These are phyloP conservation scores for Hypoxylon crocopeplum DNA, from an alignment of 495 filamentous ascomycete species.

Conservation along the genomic window DNA sequence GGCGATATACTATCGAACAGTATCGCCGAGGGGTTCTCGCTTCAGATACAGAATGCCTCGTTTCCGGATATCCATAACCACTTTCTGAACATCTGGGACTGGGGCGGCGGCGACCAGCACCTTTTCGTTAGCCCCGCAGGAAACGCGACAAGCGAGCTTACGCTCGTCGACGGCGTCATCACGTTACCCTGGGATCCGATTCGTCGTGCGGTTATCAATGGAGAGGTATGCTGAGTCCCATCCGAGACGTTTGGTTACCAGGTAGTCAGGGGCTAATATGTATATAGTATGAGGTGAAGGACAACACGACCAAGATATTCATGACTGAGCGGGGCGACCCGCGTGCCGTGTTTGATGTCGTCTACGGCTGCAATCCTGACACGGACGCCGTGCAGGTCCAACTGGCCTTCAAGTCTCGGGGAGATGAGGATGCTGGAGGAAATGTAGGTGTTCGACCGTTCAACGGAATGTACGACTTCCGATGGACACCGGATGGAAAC, in stretches of 20 bases:
- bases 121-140: conserved; percentile 57
- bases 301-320: conserved; percentile 64
- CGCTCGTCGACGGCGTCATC: conserved; percentile 54
- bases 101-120: conserved; percentile 59
- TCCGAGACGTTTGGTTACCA: background rate
- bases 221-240: conserved; percentile 46
- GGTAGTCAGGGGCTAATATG: background rate
- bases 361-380: conserved; percentile 58
- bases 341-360: conserved; percentile 54
- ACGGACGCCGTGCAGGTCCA: conserved; percentile 54
- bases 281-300: conserved; percentile 53
- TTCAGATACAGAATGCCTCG: conserved; percentile 58
- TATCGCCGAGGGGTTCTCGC: conserved; percentile 51
- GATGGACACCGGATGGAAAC: conserved; percentile 54
- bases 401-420: conserved; percentile 46
- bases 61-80: conserved; percentile 56
- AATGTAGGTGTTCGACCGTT: conserved; percentile 52
- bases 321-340: conserved; percentile 59
- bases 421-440: conserved; percentile 46
- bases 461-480: conserved; percentile 52
- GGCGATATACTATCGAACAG: conserved; percentile 43
- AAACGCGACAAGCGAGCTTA: conserved; percentile 51
- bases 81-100: conserved; percentile 57
- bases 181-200: conserved; percentile 42
- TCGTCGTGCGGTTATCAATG: conserved; percentile 54